Percentiles rank a stretch among this genome's conserved stretches.
Conservation (phyloP, 768 basidiomycete genomes). For the Myochromella boudieri region DNA sequence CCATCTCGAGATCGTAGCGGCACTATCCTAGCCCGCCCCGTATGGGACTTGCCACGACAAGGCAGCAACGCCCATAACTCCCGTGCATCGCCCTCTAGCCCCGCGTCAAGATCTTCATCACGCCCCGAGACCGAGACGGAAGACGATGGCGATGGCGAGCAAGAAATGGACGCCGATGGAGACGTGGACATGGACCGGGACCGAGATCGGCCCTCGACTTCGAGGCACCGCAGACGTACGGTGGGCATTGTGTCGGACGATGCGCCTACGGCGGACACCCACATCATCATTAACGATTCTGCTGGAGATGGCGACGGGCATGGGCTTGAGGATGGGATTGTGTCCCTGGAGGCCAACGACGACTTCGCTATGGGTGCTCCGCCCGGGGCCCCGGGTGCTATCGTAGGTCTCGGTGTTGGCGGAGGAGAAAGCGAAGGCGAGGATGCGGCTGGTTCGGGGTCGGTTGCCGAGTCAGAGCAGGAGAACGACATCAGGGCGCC, state of each 20-base stretch:
- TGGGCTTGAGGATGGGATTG: constrained; percentile 74
- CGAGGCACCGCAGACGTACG: constrained; percentile 23
- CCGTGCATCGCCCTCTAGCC: background rate
- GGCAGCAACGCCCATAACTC: background rate
- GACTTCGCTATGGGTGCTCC: constrained; percentile 90
- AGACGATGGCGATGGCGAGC: constrained; percentile 69
- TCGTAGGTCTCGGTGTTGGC: constrained; percentile 30
- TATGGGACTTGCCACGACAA: constrained; percentile 48
- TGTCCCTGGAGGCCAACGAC: constrained; percentile 77
- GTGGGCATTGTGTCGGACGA: constrained; percentile 44
- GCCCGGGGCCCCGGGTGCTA: constrained; percentile 84
- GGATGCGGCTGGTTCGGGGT: constrained; percentile 18
- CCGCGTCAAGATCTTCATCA: constrained; percentile 26
- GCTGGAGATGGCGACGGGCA: constrained; percentile 36
- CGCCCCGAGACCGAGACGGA: constrained; percentile 78
- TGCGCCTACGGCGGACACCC: constrained; percentile 32
- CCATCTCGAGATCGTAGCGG: constrained; percentile 69
- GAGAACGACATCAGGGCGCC: constrained; percentile 33
- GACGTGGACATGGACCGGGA: constrained; percentile 39
- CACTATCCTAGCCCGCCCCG: constrained; percentile 66
- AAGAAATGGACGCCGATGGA: constrained; percentile 54
- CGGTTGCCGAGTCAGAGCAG: constrained; percentile 27
- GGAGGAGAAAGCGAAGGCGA: constrained; percentile 26
- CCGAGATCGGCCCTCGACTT: no score
- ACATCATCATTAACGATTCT: constrained; percentile 43